Evolutionary conservation across 2,329 filamentous ascomycete genomes (phyloP), one percentile per base, ranked within the genome.

Genomic region (Bipolaris zeicola): DNA sequence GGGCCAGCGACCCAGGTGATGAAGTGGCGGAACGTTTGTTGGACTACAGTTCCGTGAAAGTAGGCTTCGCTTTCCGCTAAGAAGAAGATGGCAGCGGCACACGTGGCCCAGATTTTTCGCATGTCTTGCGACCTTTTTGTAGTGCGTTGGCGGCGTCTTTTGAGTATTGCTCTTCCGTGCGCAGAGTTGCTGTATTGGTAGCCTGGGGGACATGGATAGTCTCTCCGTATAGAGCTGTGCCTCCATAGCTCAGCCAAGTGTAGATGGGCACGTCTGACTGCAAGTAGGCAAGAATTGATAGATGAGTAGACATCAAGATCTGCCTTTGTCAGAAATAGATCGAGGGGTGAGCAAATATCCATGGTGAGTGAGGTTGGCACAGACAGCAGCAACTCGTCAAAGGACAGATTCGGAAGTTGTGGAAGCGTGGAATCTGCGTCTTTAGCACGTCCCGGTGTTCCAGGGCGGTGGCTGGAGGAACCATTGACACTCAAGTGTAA

Each of bases 171-270:
- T 55, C 85, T 82, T 1, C 89, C 88, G 33, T 82, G 81, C 28
- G 80, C 79, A 16, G 84, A 85, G 60, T 83, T 87, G 61, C 87
- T 89, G 63, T 82, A 81, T 1, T 85, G 85, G 31, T 88, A 86
- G 0, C 83, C 82, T 44, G 87, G 85, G 2, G 91, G 90, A 5
- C 89, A 83, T 6, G 91, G 91, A 72, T 94, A 86, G 63, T 90
- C 88, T 62, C 90, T 85, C 45, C 94, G 85, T 46, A 96, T 84
- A 1, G 87, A 85, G 5, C 89, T 91, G 60, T 90, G 88, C 72
- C 92, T 93, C 93, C 95, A 98, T 1, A 98, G 79, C 64, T 91
- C 87, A 1, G 91, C 90, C 1, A 98, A 82, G 36, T 90, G 89
- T 14, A 96, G 85, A 71, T 97, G 92, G 3, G 92, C 91, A 55